These are phyloP conservation scores for Alternaria panax DNA, from an alignment of 2,329 filamentous ascomycete species.

Conservation along the genomic window DNA sequence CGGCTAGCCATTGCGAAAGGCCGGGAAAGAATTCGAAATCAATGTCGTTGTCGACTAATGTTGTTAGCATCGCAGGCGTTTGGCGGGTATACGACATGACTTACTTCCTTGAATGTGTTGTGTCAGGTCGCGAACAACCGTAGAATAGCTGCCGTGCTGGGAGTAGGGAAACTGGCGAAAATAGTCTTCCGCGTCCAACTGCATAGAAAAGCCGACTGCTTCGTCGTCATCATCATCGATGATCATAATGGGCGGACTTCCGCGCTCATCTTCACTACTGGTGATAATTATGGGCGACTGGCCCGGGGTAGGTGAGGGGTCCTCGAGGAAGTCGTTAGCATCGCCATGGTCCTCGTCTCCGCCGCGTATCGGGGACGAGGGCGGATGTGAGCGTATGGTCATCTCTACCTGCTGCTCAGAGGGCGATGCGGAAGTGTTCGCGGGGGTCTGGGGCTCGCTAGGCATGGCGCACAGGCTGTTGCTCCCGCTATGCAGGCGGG, in stretches of 20 bases:
- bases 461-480: slow-evolving; percentile 42
- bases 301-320: slow-evolving; percentile 13
- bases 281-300: slow-evolving; percentile 25
- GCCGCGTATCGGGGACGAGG: slow-evolving; percentile 34
- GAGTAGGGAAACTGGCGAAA: slow-evolving; percentile 45
- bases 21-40: slow-evolving; percentile 35
- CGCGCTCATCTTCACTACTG: slow-evolving; percentile 22
- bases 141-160: slow-evolving; percentile 22
- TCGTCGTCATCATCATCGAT: slow-evolving; percentile 48
- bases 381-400: slow-evolving; percentile 49
- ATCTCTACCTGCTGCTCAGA: slow-evolving; percentile 46
- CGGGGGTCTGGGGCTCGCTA: slow-evolving; percentile 28
- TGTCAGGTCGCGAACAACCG: slow-evolving; percentile 32
- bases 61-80: slow-evolving; percentile 21
- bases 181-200: slow-evolving; percentile 36
- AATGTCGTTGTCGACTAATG: slow-evolving; percentile 22
- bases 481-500: slow-evolving; percentile 51
- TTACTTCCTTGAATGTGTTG: slow-evolving; percentile 38
- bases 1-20: slow-evolving; percentile 39
- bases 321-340: slow-evolving; percentile 11
- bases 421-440: slow-evolving; percentile 20
- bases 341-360: slow-evolving; percentile 24
- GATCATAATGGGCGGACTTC: slow-evolving; percentile 49
- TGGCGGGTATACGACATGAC: slow-evolving; percentile 4
- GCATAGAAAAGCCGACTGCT: slow-evolving; percentile 21